Evolutionary conservation across 169 alveolate species (phyloP), one percentile per base, ranked within the genome.

Genomic region (Babesia bovis): DNA sequence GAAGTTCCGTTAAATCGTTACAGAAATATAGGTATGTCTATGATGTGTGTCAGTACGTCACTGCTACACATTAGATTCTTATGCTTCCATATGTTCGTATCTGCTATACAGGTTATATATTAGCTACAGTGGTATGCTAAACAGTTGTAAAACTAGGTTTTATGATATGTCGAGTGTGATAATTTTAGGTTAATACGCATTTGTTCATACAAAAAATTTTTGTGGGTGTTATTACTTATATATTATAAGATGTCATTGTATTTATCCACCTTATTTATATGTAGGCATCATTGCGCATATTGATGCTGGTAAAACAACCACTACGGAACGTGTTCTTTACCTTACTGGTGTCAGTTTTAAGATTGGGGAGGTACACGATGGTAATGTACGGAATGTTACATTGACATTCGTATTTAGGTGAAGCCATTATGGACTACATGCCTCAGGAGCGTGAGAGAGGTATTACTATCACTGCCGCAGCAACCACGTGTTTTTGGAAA

Each of bases 221-320:
- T 2, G 1, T 4, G 21, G 2, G 3, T 44, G 52, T 4, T 4
- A 5, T 3, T 44, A n/a, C n/a, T n/a, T n/a, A n/a, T n/a, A n/a
- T n/a, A n/a, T n/a, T n/a, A n/a, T n/a, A n/a, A n/a, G n/a, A n/a
- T n/a, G n/a, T n/a, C n/a, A n/a, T n/a, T n/a, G n/a, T n/a, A n/a
- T n/a, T n/a, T 9, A 38, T 38, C 13, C 1, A 53, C 28, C 32
- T 35, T 25, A 12, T 33, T 32, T 9, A 3, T 7, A 40, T 32
- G 82, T 94, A 49, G 98, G 98, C 21, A 94, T 97, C 51, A 93
- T 97, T 67, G 99, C 99, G 26, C 99, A 97, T 74, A 96, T 97
- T 36, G 99, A 97, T 81, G 98, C 98, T 13, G 99, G 99, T 4
- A 97, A 97, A 83, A 95, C 99, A 21, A 95, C 98, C 25, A 91